Base-by-base conservation (phyloP, 2,329 filamentous ascomycete genomes). In the Chalara sp. region DNA sequence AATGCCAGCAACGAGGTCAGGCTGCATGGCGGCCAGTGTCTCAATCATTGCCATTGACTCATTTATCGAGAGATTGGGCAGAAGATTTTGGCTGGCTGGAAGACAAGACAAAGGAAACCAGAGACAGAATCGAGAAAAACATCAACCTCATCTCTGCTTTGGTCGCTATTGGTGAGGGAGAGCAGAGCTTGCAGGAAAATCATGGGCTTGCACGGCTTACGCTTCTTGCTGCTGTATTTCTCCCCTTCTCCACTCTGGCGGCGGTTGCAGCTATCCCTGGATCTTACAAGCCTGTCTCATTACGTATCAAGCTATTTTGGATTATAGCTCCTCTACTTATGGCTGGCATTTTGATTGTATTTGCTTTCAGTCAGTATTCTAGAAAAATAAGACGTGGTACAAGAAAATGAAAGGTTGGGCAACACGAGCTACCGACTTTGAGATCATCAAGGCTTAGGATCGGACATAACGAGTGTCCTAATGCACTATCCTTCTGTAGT, bases 201-300 rank as follows among this genome's bases (percentile, higher is more conserved):
- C 40, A 46, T n/a, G 47, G 50, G 4, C 37, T 52, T 29, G 41
- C 42, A 31, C 32, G 46, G n/a, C 33, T 52, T 6, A 49, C 11
- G 11, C 33, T 49, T 8, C 47, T 52, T 6, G 50, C 50, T 4
- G 49, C 37, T 12, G 42, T 65, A 4, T 65, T 65, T 40, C 52
- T 65, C n/a, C 63, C 63, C 5, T 55, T 65, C 33, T 54, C 54
- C 5, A 59, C 59, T 8, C 56, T 65, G 6, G 57, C 60, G 1
- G 58, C 53, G 31, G 57, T 64, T 29, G 52, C 64, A 41, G 59
- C 61, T 30, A 63, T 64, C 56, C 64, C 64, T 39, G 61, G 60
- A 6, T 50, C 32, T 7, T 62, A 63, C 47, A 56, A 61, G 8
- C 54, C 60, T 30, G 52, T 61, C 13, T 58, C 58, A 46, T 40